Conservation (phyloP, 2,329 filamentous ascomycete genomes). For the Nannizziopsis arthrosporioides region DNA sequence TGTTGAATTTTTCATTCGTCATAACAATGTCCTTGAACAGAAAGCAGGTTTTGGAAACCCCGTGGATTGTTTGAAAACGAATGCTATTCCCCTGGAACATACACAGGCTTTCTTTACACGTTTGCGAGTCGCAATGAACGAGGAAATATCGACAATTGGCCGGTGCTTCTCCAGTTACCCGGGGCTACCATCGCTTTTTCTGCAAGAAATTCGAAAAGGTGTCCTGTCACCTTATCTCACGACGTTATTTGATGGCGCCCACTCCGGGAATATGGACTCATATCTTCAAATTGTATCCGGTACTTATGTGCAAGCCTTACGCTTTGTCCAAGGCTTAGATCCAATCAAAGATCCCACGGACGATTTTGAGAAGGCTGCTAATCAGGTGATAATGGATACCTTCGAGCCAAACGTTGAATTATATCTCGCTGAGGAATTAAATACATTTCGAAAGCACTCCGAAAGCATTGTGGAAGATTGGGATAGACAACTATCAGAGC, state of each 20-base stretch:
- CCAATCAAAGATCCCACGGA: conserved; percentile 50
- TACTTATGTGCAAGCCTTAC: conserved; percentile 73
- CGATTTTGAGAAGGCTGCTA: conserved; percentile 53
- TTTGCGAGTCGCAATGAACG: conserved; percentile 63
- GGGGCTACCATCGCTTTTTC: conserved; percentile 62
- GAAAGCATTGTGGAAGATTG: conserved; percentile 68
- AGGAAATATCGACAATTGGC: conserved; percentile 69
- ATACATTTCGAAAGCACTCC: conserved; percentile 66
- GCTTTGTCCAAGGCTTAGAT: conserved; percentile 60
- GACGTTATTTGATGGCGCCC: conserved; percentile 74
- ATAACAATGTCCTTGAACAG: conserved; percentile 71
- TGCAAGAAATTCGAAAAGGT: conserved; percentile 74
- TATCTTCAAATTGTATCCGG: conserved; percentile 82
- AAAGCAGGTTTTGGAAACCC: conserved; percentile 60
- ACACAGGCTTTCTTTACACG: conserved; percentile 70
- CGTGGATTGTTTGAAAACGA: conserved; percentile 67
- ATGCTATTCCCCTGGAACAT: conserved; percentile 64
- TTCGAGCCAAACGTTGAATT: conserved; percentile 92
- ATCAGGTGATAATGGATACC: conserved; percentile 55
- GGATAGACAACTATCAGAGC: conserved; percentile 84
- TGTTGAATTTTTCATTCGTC: conserved; percentile 76
- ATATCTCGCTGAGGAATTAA: conserved; percentile 83
- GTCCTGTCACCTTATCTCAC: conserved; percentile 75
- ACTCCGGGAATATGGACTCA: conserved; percentile 58
- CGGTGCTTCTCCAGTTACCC: conserved; percentile 64